Conservation (phyloP, 305 asterid species). For the Lippia alba region DNA sequence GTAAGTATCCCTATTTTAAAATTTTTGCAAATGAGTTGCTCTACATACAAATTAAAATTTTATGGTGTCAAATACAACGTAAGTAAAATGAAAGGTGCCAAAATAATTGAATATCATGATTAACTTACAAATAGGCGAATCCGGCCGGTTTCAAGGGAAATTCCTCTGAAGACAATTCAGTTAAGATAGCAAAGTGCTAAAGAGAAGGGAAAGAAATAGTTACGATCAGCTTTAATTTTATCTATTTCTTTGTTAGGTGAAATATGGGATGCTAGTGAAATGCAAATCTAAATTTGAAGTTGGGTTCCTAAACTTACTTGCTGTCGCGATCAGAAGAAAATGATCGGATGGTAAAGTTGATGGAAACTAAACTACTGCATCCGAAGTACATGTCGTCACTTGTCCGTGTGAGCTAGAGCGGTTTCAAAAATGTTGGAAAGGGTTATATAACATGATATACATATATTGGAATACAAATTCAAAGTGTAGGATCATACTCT, state of each 20-base stretch:
- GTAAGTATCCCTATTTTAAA: no score
- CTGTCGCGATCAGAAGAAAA: conserved; percentile 29
- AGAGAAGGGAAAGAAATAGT: conserved; percentile 13
- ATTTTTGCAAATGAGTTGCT: no score
- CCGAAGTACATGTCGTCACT: conserved; percentile 15
- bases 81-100: background rate
- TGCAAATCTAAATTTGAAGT: background rate
- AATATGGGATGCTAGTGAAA: background rate
- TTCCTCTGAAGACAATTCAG: conserved; percentile 57
- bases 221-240: background rate
- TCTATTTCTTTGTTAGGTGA: no score
- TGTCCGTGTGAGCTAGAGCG: conserved; percentile 9
- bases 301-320: conserved; percentile 50
- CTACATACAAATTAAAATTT: no score
- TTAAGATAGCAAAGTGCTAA: conserved; percentile 53
- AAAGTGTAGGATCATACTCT: conserved; percentile 45
- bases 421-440: background rate
- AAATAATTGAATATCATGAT: no score
- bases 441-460: no score
- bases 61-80: background rate
- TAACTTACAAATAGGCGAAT: conserved; percentile 48
- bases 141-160: conserved; percentile 58
- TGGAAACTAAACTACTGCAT: conserved; percentile 72
- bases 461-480: background rate
- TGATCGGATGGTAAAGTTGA: conserved; percentile 59